Base-by-base conservation (phyloP, 345 rosid genomes). In the Brassica juncea region DNA sequence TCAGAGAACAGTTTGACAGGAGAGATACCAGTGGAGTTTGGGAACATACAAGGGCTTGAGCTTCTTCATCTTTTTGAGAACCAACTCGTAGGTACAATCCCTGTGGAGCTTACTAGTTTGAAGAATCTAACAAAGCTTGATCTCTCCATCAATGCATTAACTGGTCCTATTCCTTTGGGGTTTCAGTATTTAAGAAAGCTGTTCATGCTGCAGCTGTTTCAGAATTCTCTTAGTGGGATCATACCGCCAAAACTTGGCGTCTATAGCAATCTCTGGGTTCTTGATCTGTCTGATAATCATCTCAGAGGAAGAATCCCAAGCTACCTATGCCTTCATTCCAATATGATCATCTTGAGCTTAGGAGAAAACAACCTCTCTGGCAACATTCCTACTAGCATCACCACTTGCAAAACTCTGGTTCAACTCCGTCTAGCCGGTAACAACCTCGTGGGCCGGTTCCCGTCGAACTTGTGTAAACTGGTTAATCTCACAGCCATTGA, bases 61-160 rank as follows among this genome's bases (percentile, higher is more conserved):
- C 84, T 94, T 87, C 97, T 94, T 70, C 32, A 92, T 78, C 93
- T 94, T 73, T 94, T 94, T 66, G 91, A 94, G 84, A 94, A 94
- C 82, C 69, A 82, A 55, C 87, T 92, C 25, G 83, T 83, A 0
- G 97, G 99, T 15, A 80, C 49, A 37, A 94, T 94, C 67, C 97
- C 97, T 11, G 84, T 73, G 73, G 95, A 85, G 88, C 91, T 94
- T 66, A 61, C 92, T 58, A 77, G 75, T 71, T 83, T 91, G 86
- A 83, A 80, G 79, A 94, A 89, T 81, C 84, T 94, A 81, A 78
- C 84, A 62, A 87, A 67, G 86, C 91, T 94, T 30, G 99, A 94
- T 79, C 92, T 94, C 74, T 94, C 99, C 75, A 89, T 89, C 37
- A 94, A 94, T 82, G 61, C 32, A 47, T 89, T 94, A 66, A 79